phyloP scores from a whole-genome alignment of 331 rosid species.

The Saraca asoca region DNA sequence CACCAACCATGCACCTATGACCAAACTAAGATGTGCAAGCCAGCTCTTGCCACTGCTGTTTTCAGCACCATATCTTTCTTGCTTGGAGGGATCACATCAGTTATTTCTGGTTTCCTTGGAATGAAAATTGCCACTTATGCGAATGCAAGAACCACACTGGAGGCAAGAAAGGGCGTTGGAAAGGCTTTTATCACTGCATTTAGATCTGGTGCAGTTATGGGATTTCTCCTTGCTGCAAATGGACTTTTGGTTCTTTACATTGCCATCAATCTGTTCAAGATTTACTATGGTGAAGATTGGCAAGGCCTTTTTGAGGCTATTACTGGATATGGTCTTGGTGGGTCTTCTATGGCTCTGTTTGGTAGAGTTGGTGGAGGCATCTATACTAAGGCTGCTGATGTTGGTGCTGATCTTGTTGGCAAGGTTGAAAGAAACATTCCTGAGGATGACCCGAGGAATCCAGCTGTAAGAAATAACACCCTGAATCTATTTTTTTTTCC shows the following conservation, averaged over 20 bases:
- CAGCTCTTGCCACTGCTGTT: conserved; percentile 67
- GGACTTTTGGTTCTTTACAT: conserved; percentile 71
- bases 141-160: conserved; percentile 76
- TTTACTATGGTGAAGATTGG: conserved; percentile 78
- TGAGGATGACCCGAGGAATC: conserved; percentile 77
- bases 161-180: conserved; percentile 78
- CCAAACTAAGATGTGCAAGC: conserved; percentile 57
- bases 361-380: conserved; percentile 84
- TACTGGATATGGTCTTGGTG: conserved; percentile 83
- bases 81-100: conserved; percentile 69
- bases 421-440: conserved; percentile 77
- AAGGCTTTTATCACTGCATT: conserved; percentile 74
- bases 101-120: conserved; percentile 74
- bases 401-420: conserved; percentile 78
- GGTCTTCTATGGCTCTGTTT: conserved; percentile 80
- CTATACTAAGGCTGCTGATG: conserved; percentile 71
- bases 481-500: not conserved
- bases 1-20: conserved; percentile 55
- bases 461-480: conserved; percentile 52
- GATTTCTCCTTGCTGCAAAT: conserved; percentile 76
- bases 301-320: conserved; percentile 71
- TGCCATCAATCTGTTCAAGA: conserved; percentile 55
- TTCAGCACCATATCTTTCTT: conserved; percentile 67
- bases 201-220: conserved; percentile 81
- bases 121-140: conserved; percentile 80